Base-by-base conservation (phyloP, 345 rosid species). In the Eucalyptus brandiana region DNA sequence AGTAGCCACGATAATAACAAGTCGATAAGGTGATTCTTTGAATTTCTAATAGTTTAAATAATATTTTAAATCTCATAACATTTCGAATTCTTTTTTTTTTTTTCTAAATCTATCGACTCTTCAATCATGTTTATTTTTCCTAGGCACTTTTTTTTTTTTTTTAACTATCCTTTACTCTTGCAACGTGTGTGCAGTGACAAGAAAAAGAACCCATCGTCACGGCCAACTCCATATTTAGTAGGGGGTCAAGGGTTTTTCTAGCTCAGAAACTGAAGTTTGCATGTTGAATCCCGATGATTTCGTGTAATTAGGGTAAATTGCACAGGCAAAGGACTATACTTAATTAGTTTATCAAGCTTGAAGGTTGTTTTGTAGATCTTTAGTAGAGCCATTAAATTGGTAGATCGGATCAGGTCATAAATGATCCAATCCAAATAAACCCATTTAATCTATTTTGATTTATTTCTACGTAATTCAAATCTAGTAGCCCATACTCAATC, bases 351-450 rank as follows among this genome's bases (percentile, higher is more conserved):
- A 19, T 72, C 7, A 18, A 10, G 14, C 81, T 72, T 34, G 26
- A 5, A 72, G 44, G 44, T 9, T 34, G 42, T 69, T 69, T 34
- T 4, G 21, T 17, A 34, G 8, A 67, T 32, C 42, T 24, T 51
- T 9, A 18, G 9, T 18, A 3, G 1, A 51, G 4, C 54, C 54
- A 17, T 18, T 51, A 51, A 18, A 51, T 4, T 2, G 0, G 23
- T 51, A 51, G 54, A 51, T 51, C 2, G 0, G 9, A 51, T 51
- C 2, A 1, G 23, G 54, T 18, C 54, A 18, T 18, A 51, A 51
- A 51, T 51, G 9, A 51, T 7, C 9, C 21, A 51, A 18, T 51
- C 54, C 2, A 51, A 51, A 51, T 51, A 51, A 1, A 1, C 54
- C 23, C 23, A 18, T 51, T 51, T 51, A 51, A 51, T 18, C 23